Evolutionary conservation across 805 yeast species (phyloP), one percentile per base, ranked within the genome.

Genomic region (Hanseniaspora osmophila): DNA sequence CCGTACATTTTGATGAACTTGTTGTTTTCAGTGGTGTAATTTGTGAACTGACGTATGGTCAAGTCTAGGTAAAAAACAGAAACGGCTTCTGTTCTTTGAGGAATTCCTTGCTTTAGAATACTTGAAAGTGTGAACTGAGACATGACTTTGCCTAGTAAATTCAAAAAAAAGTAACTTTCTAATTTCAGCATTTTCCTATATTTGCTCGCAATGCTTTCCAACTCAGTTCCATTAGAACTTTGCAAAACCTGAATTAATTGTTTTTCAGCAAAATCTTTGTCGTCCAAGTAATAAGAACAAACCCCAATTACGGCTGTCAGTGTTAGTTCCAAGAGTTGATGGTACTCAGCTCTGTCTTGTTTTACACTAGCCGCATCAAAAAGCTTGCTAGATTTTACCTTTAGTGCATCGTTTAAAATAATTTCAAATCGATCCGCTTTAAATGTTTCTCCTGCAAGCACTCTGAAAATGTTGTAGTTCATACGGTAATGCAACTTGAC

Each of bases 401-500:
- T 13, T 27, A 32, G 5, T 16, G 44, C 19, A 19, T 35, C 33
- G 22, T 17, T 10, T 12, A 42, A 22, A 29, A 42, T 22, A 16
- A 37, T 40, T 17, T 30, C 15, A 42, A 42, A 27, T 2, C 44
- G 27, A 44, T 49, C 44, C 10, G 33, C 39, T 35, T 48, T 43
- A 11, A 53, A 22, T 39, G 47, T 49, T 12, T 43, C 42, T 42
- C 59, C 49, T 16, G 56, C 59, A 15, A 47, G 47, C 12, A 50
- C 40, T 43, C 57, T 54, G 45, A 53, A 50, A 19, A 52, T 43
- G 48, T 59, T 61, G 43, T 52, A 55, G 43, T 59, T 58, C 1
- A 54, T 39, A 39, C 62, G 50, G 40, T 56, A 60, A 35, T 60
- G 63, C 33, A 61, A 43, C 11, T 56, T 47, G 40, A 61, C 42